A percentile compares a stretch with the other conserved stretches of the same genome.
phyloP scores from a whole-genome alignment of 331 rosid genomes.

The Erythrophleum ivorense region DNA sequence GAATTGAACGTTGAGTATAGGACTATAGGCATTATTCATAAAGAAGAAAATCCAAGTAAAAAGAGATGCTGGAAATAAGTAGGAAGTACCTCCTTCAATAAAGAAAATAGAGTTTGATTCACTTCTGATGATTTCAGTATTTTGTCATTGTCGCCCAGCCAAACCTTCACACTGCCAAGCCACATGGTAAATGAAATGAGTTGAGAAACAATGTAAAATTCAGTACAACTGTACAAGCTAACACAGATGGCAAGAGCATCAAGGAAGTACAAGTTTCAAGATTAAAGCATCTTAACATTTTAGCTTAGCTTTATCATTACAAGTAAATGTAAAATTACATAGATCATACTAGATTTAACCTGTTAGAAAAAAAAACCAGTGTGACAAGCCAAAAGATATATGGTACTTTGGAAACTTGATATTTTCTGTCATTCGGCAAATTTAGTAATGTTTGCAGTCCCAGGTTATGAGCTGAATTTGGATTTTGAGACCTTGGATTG shows the following conservation, averaged over 20 bases:
- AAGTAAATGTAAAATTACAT: constrained; percentile 17
- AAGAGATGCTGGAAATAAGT: constrained; percentile 37
- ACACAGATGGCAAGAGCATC: background rate
- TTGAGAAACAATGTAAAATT: background rate
- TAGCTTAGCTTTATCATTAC: constrained; percentile 22
- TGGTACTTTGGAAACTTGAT: background rate
- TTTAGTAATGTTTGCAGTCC: background rate
- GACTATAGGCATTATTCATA: constrained; percentile 33
- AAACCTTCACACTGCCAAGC: constrained; percentile 75
- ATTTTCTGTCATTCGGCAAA: background rate
- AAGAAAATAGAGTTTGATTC: constrained; percentile 53
- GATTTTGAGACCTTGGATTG: background rate
- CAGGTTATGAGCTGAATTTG: background rate
- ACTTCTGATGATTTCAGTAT: constrained; percentile 64
- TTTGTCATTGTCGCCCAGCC: constrained; percentile 65
- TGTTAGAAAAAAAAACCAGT: background rate
- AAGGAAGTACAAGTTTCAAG: background rate
- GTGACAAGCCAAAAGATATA: background rate
- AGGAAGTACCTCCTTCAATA: constrained; percentile 75
- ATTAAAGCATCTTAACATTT: constrained; percentile 10
- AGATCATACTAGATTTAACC: background rate
- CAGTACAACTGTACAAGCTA: background rate
- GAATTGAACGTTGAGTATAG: constrained; percentile 37
- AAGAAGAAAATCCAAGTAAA: constrained; percentile 12
- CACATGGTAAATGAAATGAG: constrained; percentile 30